Conservation (phyloP, 1,284 basidiomycete genomes). For the Schizophyllum commune region DNA sequence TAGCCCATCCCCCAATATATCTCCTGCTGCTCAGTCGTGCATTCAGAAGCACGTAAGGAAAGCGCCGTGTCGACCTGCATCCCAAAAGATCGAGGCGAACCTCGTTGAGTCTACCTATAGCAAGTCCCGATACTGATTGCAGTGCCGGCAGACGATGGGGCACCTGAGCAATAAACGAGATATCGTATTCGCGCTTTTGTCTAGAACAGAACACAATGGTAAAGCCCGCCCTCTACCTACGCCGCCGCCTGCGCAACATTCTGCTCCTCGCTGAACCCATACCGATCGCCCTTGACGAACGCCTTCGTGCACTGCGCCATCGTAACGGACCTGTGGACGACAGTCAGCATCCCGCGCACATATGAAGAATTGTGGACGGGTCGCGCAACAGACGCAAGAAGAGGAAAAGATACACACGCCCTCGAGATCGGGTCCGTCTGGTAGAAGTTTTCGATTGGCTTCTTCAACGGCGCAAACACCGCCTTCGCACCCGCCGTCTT, state of each 20-base stretch:
- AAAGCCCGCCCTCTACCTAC: background rate
- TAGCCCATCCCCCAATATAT: no score
- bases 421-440: constrained; percentile 87
- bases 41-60: no score
- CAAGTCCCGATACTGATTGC: no score
- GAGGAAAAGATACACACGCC: constrained; percentile 48
- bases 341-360: background rate
- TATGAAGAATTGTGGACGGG: background rate
- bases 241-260: background rate
- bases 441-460: constrained; percentile 94
- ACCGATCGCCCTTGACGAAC: constrained; percentile 60
- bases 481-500: constrained; percentile 43
- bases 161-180: background rate
- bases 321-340: constrained; percentile 58
- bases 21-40: no score
- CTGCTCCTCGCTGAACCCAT: background rate
- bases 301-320: constrained; percentile 82
- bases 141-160: no score
- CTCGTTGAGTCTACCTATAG: no score
- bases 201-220: background rate
- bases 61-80: no score
- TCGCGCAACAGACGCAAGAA: background rate
- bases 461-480: constrained; percentile 36
- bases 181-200: background rate
- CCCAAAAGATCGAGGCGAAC: no score